Percentiles rank a stretch among this genome's conserved stretches.
phyloP scores from a whole-genome alignment of 768 basidiomycete genomes.

The Nidula microcarpa region DNA sequence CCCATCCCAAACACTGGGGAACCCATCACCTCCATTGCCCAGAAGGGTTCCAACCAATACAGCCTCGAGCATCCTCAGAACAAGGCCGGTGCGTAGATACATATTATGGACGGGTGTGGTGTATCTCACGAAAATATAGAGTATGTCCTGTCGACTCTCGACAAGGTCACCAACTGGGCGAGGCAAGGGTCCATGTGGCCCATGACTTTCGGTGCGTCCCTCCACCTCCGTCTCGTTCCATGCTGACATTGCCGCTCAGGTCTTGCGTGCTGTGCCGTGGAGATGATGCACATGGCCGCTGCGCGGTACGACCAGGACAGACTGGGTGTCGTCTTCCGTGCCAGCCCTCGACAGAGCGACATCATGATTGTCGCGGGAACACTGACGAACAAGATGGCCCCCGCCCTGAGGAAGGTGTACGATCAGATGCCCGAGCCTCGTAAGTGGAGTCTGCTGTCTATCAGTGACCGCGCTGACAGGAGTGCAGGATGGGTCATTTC shows the following conservation, averaged over 20 bases:
- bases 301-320: constrained; percentile 98
- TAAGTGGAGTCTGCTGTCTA: constrained; percentile 28
- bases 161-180: constrained; percentile 98
- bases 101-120: not conserved
- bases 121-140: constrained; percentile 43
- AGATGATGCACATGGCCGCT: constrained; percentile 99
- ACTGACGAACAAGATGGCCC: constrained; percentile 99
- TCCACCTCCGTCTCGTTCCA: not conserved
- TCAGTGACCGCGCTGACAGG: constrained; percentile 1
- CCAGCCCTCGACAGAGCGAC: constrained; percentile 95
- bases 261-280: constrained; percentile 98
- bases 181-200: constrained; percentile 99
- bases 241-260: constrained; percentile 40
- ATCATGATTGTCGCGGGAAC: constrained; percentile 99
- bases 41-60: constrained; percentile 77
- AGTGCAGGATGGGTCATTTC: constrained; percentile 94
- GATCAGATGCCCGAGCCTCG: constrained; percentile 99
- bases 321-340: constrained; percentile 96
- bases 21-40: constrained; percentile 70
- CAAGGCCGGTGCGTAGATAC: constrained; percentile 64
- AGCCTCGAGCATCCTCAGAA: constrained; percentile 89
- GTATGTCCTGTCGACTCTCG: constrained; percentile 93
- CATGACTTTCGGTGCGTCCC: constrained; percentile 80
- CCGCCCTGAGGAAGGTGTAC: constrained; percentile 93
- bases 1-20: constrained; percentile 31